Conservation (phyloP, 768 basidiomycete species). For the Hericium coralloides region DNA sequence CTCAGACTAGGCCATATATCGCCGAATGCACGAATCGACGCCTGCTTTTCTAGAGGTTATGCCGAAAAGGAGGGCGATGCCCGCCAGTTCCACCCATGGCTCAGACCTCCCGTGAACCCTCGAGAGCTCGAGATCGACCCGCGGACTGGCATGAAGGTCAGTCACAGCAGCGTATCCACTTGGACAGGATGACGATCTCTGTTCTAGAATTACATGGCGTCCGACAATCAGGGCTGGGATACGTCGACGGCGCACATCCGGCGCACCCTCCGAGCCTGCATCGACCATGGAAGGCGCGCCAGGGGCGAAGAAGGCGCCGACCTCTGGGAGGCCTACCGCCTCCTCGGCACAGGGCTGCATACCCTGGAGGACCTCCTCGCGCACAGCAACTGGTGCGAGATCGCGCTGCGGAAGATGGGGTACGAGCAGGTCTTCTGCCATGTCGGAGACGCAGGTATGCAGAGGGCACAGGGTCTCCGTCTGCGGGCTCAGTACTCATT, state of each 20-base stretch:
- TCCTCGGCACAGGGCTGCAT: slow-evolving; percentile 60
- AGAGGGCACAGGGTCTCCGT: not conserved
- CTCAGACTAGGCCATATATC: not conserved
- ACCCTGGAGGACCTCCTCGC: slow-evolving; percentile 70
- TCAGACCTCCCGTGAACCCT: slow-evolving; percentile 66
- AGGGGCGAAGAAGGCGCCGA: slow-evolving; percentile 44
- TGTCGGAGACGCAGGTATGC: slow-evolving; percentile 53
- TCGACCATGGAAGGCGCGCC: slow-evolving; percentile 55
- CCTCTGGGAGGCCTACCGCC: slow-evolving; percentile 58
- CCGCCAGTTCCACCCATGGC: slow-evolving; percentile 56
- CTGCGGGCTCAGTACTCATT: not conserved
- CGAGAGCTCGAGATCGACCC: slow-evolving; percentile 69
- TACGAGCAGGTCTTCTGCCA: slow-evolving; percentile 68
- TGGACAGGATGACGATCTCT: not conserved
- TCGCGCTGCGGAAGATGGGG: slow-evolving; percentile 62
- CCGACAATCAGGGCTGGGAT: slow-evolving; percentile 59
- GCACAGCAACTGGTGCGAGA: slow-evolving; percentile 76
- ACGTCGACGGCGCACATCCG: slow-evolving; percentile 65
- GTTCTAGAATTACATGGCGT: slow-evolving; percentile 68
- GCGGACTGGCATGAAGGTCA: slow-evolving; percentile 74
- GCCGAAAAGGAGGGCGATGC: slow-evolving; percentile 64
- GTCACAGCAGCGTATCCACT: not conserved
- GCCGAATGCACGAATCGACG: not conserved
- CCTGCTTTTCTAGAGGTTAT: slow-evolving; percentile 40
- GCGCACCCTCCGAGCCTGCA: slow-evolving; percentile 53